A percentile compares a stretch with the other conserved stretches of the same genome.
Conservation (phyloP, 306 rosid genomes). For the Rosa rugosa region DNA sequence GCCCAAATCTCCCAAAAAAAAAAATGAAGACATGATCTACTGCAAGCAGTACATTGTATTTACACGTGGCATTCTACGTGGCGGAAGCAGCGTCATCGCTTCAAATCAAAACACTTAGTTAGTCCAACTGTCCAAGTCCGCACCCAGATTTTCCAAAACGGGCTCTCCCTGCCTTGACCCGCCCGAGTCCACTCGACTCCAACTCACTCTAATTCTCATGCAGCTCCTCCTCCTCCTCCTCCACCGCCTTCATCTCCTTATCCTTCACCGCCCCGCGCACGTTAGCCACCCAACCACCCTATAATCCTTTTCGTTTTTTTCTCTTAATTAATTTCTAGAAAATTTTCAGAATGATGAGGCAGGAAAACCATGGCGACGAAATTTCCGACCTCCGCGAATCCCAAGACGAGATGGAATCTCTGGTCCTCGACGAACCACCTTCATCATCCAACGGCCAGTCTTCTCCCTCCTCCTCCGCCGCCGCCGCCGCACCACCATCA, state of each 20-base stretch:
- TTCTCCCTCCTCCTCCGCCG: neutral
- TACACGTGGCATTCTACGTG: conserved; percentile 18
- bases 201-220: neutral
- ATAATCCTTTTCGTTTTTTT: too few relatives aligned
- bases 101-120: neutral
- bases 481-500: neutral
- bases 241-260: neutral
- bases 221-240: neutral
- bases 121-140: neutral
- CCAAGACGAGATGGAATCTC: conserved; percentile 44
- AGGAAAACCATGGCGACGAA: conserved; percentile 23
- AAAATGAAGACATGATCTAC: too few relatives aligned
- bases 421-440: conserved; percentile 33
- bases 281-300: neutral
- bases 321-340: neutral
- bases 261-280: neutral
- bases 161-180: neutral
- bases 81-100: conserved; percentile 9
- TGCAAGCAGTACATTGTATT: too few relatives aligned
- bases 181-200: conserved; percentile 9
- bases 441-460: conserved; percentile 28
- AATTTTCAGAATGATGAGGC: conserved; percentile 34
- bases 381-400: conserved; percentile 28
- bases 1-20: too few relatives aligned
- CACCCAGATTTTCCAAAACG: conserved; percentile 6